Base-by-base conservation (phyloP, 2,329 filamentous ascomycete genomes). In the Diaporthe sp. region DNA sequence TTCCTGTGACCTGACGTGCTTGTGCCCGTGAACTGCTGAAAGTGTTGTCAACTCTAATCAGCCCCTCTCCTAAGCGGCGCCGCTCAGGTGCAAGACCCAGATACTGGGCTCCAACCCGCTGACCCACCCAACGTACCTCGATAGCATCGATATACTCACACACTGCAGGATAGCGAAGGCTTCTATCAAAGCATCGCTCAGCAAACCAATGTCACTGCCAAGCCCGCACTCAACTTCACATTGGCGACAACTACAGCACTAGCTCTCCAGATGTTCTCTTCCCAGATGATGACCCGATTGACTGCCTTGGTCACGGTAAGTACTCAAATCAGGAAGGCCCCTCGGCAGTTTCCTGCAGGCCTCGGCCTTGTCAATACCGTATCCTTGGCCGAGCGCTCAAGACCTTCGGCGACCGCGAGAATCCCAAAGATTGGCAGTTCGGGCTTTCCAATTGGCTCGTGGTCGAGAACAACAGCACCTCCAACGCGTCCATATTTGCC, bases 261-360 rank as follows among this genome's bases (percentile, higher is more conserved):
- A 56, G 51, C 39, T 63, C 59, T 19, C 59, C 59, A 3, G 30
- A 70, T 74, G 35, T 78, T 77, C 32, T 66, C 61, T 7, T 79
- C 79, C 82, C 83, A 2, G 82, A 83, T 65, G 68, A 77, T 12
- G 83, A 84, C 72, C 83, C 83, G 13, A 80, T 81, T 32, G 78
- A 82, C 61, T 80, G 80, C 79, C 42, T 68, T 37, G 78, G 77
- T 8, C 78, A 78, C 32, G 77, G 77, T 32, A 30, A 76, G 22
- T 77, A 83, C 65, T 80, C 82, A 56, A 79, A 84, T 30, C 6
- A 13, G 15, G 27, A 15, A n/a, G 17, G 5, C 3, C 7, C 27
- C 17, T 32, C 5, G 22, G 7, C 1, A 80, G 70, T 78, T 79
- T 71, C 22, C 1, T 22, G 7, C 6, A 7, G 8, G 5, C 12